These are phyloP conservation scores for Sequoia sempervirens DNA, from an alignment of 75 land plant species.

Conservation along the genomic window DNA sequence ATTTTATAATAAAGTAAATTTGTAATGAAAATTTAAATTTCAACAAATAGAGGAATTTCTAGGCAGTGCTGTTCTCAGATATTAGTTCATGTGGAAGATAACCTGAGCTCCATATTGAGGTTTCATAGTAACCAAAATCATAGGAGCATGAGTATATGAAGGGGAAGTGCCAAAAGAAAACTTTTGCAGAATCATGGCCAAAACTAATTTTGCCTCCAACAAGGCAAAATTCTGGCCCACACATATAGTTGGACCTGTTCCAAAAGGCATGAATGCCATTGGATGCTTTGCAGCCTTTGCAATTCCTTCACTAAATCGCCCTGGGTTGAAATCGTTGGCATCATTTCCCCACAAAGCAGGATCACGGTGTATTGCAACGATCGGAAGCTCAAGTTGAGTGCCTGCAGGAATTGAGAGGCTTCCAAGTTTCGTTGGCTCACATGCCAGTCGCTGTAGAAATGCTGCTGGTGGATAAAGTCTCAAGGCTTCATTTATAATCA, in stretches of 20 bases:
- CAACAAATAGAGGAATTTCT: too few species aligned
- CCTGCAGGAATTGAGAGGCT: slow-evolving; percentile 26
- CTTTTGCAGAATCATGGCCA: slow-evolving; percentile 36
- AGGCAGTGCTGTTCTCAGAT: background rate
- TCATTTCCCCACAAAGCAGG: slow-evolving; percentile 51
- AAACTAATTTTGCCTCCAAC: slow-evolving; percentile 29
- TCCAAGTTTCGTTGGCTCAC: slow-evolving; percentile 30
- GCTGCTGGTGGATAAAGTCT: slow-evolving; percentile 46
- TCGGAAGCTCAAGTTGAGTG: slow-evolving; percentile 29
- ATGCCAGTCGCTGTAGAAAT: slow-evolving; percentile 13
- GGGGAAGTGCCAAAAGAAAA: slow-evolving; percentile 43
- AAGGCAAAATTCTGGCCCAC: slow-evolving; percentile 48
- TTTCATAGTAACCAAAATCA: slow-evolving; percentile 13
- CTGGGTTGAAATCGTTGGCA: slow-evolving; percentile 58
- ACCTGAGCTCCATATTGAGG: slow-evolving; percentile 37
- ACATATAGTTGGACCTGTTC: slow-evolving; percentile 40
- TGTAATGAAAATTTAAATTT: too few species aligned
- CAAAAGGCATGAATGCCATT: slow-evolving; percentile 46
- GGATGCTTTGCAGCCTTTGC: slow-evolving; percentile 29
- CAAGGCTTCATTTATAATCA: slow-evolving; percentile 45
- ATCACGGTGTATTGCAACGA: slow-evolving; percentile 46
- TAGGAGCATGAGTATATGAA: slow-evolving; percentile 40
- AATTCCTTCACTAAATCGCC: slow-evolving; percentile 33
- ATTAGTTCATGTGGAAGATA: slow-evolving; percentile 13
- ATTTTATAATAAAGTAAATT: too few species aligned